phyloP scores from a whole-genome alignment of 371 early-diverging fungal genomes.

The Amoeboradix gromovi region DNA sequence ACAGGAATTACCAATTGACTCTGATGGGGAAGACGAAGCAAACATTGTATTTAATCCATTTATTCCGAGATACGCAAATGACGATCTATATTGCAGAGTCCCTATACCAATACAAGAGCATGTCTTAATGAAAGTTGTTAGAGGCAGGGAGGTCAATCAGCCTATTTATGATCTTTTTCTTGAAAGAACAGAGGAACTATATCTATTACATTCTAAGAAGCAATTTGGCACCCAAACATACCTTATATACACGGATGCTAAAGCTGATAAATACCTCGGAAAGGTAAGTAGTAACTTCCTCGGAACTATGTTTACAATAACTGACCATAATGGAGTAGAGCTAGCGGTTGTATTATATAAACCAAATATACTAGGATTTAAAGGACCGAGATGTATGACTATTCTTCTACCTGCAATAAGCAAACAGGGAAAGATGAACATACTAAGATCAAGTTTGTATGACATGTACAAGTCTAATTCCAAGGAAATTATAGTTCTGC shows the following conservation, averaged over 20 bases:
- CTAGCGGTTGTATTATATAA: neutral
- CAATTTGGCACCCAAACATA: neutral
- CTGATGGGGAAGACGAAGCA: neutral
- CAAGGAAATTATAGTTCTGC: conserved; percentile 30
- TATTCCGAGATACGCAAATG: neutral
- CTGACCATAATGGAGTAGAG: neutral
- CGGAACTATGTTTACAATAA: neutral
- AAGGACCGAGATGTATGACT: conserved; percentile 1
- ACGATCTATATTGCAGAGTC: neutral
- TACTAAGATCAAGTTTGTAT: neutral
- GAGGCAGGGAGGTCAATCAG: neutral
- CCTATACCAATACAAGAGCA: neutral
- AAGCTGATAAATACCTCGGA: neutral
- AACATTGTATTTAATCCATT: neutral
- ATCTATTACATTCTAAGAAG: neutral
- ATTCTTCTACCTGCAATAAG: neutral
- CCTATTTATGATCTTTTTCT: neutral
- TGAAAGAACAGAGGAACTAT: neutral
- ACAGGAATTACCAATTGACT: neutral
- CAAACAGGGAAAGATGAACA: neutral
- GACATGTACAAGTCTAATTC: conserved; percentile 3
- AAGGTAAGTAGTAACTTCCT: neutral
- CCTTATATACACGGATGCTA: neutral
- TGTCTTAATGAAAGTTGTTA: neutral
- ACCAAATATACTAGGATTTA: neutral